These are phyloP conservation scores for Penicillium corylophilum DNA, from an alignment of 2,329 filamentous ascomycete genomes.

Conservation along the genomic window DNA sequence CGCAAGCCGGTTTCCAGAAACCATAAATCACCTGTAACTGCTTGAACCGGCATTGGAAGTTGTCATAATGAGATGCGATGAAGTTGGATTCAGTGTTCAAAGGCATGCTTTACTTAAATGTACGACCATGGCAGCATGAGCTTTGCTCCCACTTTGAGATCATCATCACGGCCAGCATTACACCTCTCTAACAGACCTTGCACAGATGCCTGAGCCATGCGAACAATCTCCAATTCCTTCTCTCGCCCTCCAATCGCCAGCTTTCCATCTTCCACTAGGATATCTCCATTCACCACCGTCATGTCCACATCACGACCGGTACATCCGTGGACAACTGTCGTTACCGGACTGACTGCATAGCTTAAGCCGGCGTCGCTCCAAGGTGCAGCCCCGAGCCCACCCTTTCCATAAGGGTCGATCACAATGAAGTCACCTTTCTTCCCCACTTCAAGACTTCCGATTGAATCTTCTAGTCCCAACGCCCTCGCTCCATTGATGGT, in stretches of 20 bases:
- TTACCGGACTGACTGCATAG: slow-evolving; percentile 29
- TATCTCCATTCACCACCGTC: slow-evolving; percentile 44
- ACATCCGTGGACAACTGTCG: slow-evolving; percentile 41
- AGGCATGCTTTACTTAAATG: neutral
- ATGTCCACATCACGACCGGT: slow-evolving; percentile 44
- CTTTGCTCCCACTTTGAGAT: slow-evolving; percentile 6
- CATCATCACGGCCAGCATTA: slow-evolving; percentile 1
- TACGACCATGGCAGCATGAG: slow-evolving; percentile 7
- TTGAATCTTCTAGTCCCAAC: slow-evolving; percentile 40
- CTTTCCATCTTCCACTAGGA: slow-evolving; percentile 34
- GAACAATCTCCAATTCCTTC: slow-evolving; percentile 12
- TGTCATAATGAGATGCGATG: too few species aligned
- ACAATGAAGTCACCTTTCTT: slow-evolving; percentile 28
- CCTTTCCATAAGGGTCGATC: slow-evolving; percentile 29
- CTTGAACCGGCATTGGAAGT: neutral
- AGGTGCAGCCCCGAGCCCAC: slow-evolving; percentile 32
- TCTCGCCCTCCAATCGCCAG: slow-evolving; percentile 21
- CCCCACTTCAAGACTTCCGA: slow-evolving; percentile 36
- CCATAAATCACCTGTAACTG: neutral
- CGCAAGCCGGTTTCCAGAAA: slow-evolving; percentile 6
- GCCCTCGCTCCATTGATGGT: slow-evolving; percentile 51
- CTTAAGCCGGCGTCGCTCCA: slow-evolving; percentile 27
- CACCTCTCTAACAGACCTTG: slow-evolving; percentile 7
- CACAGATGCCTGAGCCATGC: slow-evolving; percentile 3
- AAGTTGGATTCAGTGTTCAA: too few species aligned